Conservation (phyloP, 768 basidiomycete species). For the Fistulinella prunicolor region DNA sequence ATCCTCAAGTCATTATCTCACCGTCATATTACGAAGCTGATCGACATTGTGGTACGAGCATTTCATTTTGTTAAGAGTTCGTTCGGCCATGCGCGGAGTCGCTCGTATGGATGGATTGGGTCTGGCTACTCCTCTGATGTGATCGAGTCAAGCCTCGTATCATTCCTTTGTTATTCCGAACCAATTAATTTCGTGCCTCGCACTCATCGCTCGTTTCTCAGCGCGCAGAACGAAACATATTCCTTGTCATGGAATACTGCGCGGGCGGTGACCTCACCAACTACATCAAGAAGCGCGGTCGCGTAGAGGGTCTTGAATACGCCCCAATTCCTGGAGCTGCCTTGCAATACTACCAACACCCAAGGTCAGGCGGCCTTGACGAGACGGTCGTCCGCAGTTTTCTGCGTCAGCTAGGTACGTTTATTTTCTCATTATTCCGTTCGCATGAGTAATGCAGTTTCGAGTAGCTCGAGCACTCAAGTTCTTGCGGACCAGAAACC, state of each 20-base stretch:
- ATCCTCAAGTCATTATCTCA: constrained; percentile 94
- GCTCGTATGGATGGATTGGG: background rate
- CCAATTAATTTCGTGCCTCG: background rate
- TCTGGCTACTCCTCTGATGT: background rate
- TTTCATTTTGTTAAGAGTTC: background rate
- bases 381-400: constrained; percentile 91
- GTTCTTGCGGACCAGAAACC: constrained; percentile 82
- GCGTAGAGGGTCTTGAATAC: constrained; percentile 86
- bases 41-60: constrained; percentile 81
- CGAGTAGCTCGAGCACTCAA: constrained; percentile 82
- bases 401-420: constrained; percentile 80
- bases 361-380: constrained; percentile 83
- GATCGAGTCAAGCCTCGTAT: background rate
- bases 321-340: constrained; percentile 64
- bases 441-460: constrained; percentile 1
- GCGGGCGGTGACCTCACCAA: constrained; percentile 93
- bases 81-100: background rate
- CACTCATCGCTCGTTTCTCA: constrained; percentile 27
- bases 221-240: constrained; percentile 77
- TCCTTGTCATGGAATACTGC: constrained; percentile 97
- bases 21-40: constrained; percentile 87
- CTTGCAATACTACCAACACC: constrained; percentile 87
- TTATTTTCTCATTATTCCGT: background rate
- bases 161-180: background rate
- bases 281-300: constrained; percentile 97